These are phyloP conservation scores for Phaffia australis DNA, from an alignment of 768 basidiomycete species.

Conservation along the genomic window DNA sequence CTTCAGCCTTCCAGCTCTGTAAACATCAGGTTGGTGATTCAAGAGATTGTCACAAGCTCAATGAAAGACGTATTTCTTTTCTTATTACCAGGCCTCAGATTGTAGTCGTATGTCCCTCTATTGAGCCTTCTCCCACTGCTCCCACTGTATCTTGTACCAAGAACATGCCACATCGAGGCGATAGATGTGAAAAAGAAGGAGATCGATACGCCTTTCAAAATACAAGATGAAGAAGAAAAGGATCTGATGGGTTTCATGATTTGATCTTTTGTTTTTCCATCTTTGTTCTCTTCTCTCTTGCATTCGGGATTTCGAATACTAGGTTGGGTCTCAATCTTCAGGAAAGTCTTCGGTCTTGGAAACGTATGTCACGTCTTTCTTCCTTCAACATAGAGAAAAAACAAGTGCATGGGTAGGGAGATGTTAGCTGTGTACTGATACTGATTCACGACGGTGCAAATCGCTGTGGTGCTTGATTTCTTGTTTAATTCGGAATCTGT, in stretches of 20 bases:
- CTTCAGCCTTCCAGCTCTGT: too few species aligned
- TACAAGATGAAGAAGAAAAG: background rate
- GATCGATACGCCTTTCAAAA: background rate
- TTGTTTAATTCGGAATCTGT: background rate
- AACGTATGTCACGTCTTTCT: constrained; percentile 51
- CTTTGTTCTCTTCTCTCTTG: background rate
- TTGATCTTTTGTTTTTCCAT: background rate
- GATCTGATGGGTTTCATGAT: background rate
- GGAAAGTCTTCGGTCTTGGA: constrained; percentile 79
- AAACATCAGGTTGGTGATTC: too few species aligned
- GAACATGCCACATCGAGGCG: background rate
- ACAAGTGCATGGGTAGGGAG: background rate
- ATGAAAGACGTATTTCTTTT: background rate
- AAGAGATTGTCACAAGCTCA: too few species aligned
- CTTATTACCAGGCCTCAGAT: constrained; percentile 36
- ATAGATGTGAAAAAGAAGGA: too few species aligned
- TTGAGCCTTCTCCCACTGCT: background rate
- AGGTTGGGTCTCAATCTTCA: constrained; percentile 94
- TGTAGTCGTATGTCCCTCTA: constrained; percentile 36
- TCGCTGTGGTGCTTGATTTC: background rate
- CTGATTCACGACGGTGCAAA: too few species aligned
- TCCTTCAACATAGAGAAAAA: background rate
- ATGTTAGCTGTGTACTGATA: background rate
- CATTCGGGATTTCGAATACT: background rate
- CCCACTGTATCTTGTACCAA: background rate